Percentiles rank a stretch among this genome's conserved stretches.
Conservation (phyloP, 129 eudicot species). For the Rutidosis leptorrhynchoides region DNA sequence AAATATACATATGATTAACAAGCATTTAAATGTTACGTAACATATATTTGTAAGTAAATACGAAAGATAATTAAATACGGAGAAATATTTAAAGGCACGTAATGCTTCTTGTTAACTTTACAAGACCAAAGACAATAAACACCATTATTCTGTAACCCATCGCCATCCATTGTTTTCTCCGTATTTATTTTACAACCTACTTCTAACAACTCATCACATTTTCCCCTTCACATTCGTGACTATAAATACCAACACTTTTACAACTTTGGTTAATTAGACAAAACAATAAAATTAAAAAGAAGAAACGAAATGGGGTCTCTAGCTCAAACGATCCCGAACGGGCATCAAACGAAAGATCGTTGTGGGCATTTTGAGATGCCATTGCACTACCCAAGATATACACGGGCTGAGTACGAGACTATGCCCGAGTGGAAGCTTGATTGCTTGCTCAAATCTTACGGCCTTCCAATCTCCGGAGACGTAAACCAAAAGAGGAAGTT, state of each 20-base stretch:
- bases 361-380: constrained; percentile 68
- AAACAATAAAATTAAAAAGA: neutral
- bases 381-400: constrained; percentile 67
- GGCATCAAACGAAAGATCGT: constrained; percentile 21
- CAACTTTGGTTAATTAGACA: constrained; percentile 3
- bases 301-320: constrained; percentile 37
- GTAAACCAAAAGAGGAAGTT: constrained; percentile 55
- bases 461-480: constrained; percentile 47
- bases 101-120: constrained; percentile 38
- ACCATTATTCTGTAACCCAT: constrained; percentile 25
- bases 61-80: no score
- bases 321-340: constrained; percentile 24
- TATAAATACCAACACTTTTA: constrained; percentile 20
- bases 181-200: constrained; percentile 33
- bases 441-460: constrained; percentile 54
- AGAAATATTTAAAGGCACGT: neutral
- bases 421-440: constrained; percentile 84
- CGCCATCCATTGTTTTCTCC: constrained; percentile 41
- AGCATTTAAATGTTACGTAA: no score
- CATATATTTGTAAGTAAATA: no score
- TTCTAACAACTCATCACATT: constrained; percentile 30
- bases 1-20: no score
- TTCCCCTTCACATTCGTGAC: neutral
- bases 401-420: constrained; percentile 45
- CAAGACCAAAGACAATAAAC: constrained; percentile 30